A percentile compares a stretch with the other conserved stretches of the same genome.
These are phyloP conservation scores for Apiotrichum porosum DNA, from an alignment of 1,284 basidiomycete species.

Conservation along the genomic window DNA sequence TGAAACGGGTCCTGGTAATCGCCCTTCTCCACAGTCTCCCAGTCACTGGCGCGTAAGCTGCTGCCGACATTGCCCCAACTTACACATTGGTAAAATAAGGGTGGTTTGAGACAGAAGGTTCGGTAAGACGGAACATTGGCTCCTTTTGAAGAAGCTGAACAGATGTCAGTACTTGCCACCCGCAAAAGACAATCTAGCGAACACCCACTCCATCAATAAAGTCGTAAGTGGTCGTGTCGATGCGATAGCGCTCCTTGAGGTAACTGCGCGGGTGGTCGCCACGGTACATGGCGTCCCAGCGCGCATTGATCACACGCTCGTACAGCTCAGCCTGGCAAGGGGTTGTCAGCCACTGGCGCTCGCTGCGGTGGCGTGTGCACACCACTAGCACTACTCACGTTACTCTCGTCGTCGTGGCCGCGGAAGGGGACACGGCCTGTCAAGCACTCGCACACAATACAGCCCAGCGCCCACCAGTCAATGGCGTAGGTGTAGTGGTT, in stretches of 20 bases:
- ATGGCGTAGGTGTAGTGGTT: conserved; percentile 88
- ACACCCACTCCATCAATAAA: conserved; percentile 89
- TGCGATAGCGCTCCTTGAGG: conserved; percentile 44
- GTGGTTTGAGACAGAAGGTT: conserved; percentile 78
- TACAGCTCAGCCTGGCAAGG: conserved; percentile 17
- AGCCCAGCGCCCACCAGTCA: conserved; percentile 97
- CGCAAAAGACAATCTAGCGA: conserved; percentile 56
- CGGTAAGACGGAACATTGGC: conserved; percentile 81
- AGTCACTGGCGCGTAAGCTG: too few relatives aligned
- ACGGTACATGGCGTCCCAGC: conserved; percentile 37
- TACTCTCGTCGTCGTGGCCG: conserved; percentile 17
- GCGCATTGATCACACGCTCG: conserved; percentile 25
- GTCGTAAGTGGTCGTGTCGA: conserved; percentile 92
- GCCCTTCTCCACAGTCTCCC: conserved; percentile 31
- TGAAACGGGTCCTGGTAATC: conserved; percentile 76
- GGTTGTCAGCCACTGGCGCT: background rate
- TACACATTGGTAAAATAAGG: conserved; percentile 95
- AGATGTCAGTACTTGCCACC: too few relatives aligned
- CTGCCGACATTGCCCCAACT: too few relatives aligned
- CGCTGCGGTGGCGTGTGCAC: too few relatives aligned
- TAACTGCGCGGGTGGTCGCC: conserved; percentile 12
- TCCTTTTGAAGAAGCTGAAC: conserved; percentile 88
- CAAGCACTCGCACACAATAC: conserved; percentile 89
- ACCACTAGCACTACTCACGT: conserved; percentile 7
- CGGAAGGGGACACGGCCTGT: conserved; percentile 40